A percentile compares a stretch with the other conserved stretches of the same genome.
Evolutionary conservation across 176 grass and related monocot genomes (phyloP).

Genomic region (Oryza coarctata): DNA sequence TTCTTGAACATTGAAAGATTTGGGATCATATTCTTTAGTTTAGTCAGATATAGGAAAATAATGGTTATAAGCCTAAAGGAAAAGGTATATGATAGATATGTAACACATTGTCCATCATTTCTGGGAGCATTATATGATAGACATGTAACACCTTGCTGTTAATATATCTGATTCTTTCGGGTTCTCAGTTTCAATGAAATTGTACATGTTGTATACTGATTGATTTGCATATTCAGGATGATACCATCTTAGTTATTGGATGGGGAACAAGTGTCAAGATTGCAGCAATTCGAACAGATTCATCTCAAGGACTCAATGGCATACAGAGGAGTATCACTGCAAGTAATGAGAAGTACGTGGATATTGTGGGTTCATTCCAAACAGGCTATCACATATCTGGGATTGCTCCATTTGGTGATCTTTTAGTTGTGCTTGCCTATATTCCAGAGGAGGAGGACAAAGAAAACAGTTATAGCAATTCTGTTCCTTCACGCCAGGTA

Average conservation of each 20-base stretch:
- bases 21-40: neutral
- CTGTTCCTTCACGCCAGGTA: slow-evolving; percentile 75
- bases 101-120: neutral
- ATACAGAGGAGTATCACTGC: slow-evolving; percentile 61
- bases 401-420: slow-evolving; percentile 91
- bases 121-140: neutral
- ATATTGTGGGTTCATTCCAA: slow-evolving; percentile 97
- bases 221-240: slow-evolving; percentile 59
- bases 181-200: slow-evolving; percentile 17
- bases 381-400: slow-evolving; percentile 93
- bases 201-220: slow-evolving; percentile 22
- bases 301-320: slow-evolving; percentile 71
- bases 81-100: neutral
- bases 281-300: slow-evolving; percentile 77
- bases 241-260: slow-evolving; percentile 91
- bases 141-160: neutral
- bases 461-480: slow-evolving; percentile 56
- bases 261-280: slow-evolving; percentile 94
- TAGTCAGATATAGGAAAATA: neutral
- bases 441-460: slow-evolving; percentile 77
- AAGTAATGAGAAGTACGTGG: slow-evolving; percentile 81
- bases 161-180: neutral
- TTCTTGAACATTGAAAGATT: neutral
- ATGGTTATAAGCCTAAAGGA: neutral
- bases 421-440: slow-evolving; percentile 88